Evolutionary conservation across 164 flowering plant species (phyloP), one percentile per base, ranked within the genome.

Genomic region (Magnolia officinalis): DNA sequence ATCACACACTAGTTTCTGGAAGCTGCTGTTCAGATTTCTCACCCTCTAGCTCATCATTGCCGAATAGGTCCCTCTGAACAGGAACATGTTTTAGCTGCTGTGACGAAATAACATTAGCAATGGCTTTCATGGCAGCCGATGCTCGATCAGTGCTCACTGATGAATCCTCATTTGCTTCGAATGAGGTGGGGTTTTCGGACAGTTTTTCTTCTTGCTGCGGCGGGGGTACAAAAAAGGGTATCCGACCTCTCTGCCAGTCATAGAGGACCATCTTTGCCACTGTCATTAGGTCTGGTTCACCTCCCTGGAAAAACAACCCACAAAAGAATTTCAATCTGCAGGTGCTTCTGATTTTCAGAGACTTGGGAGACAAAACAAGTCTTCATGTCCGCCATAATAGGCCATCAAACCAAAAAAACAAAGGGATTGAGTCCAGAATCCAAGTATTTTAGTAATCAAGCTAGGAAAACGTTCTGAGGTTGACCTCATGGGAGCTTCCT

Each of bases 231-330:
- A 92, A 96, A 85, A 94, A 96, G 55, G 99, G 99, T 81, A 96
- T 90, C 55, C 84, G 89, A 31, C 97, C 99, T 75, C 98, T 90
- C 82, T 96, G 99, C 98, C 97, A 94, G 82, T 94, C 99, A 76
- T 91, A 94, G 64, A 96, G 97, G 65, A 94, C 87, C 99, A 96
- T 96, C 86, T 94, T 96, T 74, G 91, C 96, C 6, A 85, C 98
- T 64, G 98, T 93, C 86, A 74, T 90, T 75, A 87, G 80, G 78
- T 96, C 99, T 29, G 98, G 98, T 74, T 96, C 99, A 58, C 99
- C 99, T 72, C 98, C 99, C 99, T 92, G 78, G 2, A 71, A 59
- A 55, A 55, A 67, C 50, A 68, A 21, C 26, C 69, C 37, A 9
- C 45, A 11, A 21, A 66, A 10, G 13, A 21, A 24, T 26, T 66